Base-by-base conservation (phyloP, 441 rosid species). In the Melastoma candidum region DNA sequence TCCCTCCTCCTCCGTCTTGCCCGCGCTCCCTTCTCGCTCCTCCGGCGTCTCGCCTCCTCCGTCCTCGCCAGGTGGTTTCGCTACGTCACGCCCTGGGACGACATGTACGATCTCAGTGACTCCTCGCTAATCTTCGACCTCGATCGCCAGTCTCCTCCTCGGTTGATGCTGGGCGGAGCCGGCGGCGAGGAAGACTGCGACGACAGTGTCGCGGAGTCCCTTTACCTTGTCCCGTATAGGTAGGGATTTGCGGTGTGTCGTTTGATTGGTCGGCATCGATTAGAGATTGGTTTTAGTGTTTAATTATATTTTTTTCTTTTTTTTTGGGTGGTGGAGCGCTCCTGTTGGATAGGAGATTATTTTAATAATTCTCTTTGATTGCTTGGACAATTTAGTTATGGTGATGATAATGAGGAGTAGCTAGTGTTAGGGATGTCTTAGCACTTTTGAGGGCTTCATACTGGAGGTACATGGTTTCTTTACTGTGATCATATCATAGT, bases 21-120 rank as follows among this genome's bases (percentile, higher is more conserved):
- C 2, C 54, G 63, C 67, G 63, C 74, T 27, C 51, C 69, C 36
- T 12, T 70, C 53, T 64, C 65, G 48, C 49, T 73, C 67, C 71
- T 64, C 63, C 52, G 63, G 51, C 66, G 67, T 26, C 58, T 71
- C 57, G 4, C 69, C 47, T 50, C 60, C 63, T 53, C 69, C 66
- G 49, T 74, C 69, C 69, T 75, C 60, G 0, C 56, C 44, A 4
- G 41, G 41, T 36, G 6, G 41, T 36, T 2, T 47, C 50, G 45
- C 49, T 46, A 71, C 32, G 48, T 56, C 58, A 32, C 60, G 17
- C 29, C 53, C 8, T 36, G 41, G 41, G 8, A 36, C 11, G 49
- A 63, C 29, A 73, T 75, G 81, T 78, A 67, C 67, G 71, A 71
- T 41, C 63, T 61, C 36, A 49, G 58, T 48, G 58, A 70, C 60